Conservation (phyloP, 331 rosid genomes). For the Malus hybrid region DNA sequence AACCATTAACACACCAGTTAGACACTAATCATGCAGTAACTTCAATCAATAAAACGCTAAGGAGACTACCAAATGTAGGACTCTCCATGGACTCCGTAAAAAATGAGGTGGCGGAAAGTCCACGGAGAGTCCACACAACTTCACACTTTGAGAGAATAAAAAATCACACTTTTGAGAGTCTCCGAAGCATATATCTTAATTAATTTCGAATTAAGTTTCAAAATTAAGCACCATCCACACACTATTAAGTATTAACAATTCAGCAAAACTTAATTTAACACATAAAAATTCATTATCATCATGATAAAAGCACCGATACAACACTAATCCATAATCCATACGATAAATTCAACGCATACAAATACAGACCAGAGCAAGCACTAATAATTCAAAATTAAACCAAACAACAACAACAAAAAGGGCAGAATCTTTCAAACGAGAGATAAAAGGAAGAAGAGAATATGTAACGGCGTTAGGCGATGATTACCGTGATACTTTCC, state of each 20-base stretch:
- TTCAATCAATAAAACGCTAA: too few relatives aligned
- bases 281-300: too few relatives aligned
- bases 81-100: too few relatives aligned
- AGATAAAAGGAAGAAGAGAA: neutral
- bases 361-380: neutral
- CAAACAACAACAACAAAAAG: neutral
- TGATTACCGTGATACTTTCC: slow-evolving; percentile 31
- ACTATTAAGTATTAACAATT: too few relatives aligned
- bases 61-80: too few relatives aligned
- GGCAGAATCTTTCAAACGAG: neutral
- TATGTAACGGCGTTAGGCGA: neutral
- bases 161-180: too few relatives aligned
- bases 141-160: too few relatives aligned
- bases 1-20: neutral
- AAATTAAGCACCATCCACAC: neutral
- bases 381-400: neutral
- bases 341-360: neutral
- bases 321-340: neutral
- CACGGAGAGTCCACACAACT: too few relatives aligned
- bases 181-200: neutral
- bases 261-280: too few relatives aligned
- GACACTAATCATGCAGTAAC: neutral
- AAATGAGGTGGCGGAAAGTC: too few relatives aligned
- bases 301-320: neutral
- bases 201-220: neutral